Evolutionary conservation across 352 stramenopile species (phyloP), one percentile per base, ranked within the genome.

Genomic region (Phytophthora chlamydospora): DNA sequence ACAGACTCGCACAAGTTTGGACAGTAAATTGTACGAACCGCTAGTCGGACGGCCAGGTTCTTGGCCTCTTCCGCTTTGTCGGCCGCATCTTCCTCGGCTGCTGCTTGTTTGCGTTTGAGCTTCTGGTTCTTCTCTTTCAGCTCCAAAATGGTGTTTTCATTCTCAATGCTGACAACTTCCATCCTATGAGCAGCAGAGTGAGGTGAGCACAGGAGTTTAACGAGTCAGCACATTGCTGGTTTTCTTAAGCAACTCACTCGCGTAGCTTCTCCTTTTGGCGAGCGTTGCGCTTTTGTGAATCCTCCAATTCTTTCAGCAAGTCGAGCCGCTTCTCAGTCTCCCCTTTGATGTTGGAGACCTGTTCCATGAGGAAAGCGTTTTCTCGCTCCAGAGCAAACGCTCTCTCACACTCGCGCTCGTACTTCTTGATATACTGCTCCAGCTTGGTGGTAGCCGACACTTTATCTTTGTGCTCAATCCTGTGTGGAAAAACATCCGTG

Each of bases 401-500:
- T 45, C 73, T 64, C 58, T 90, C 83, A 34, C 83, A 89, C 53
- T 91, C 83, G 33, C 84, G 77, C 54, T 94, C 81, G 44, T 92
- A 90, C 46, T 91, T 93, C 51, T 90, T 88, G 52, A 90, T 76
- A 47, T 89, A 91, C 59, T 93, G 85, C 42, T 92, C 80, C 19
- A 93, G 65, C 49, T 88, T 88, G 7, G 75, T 90, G 1, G 68
- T 69, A 3, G 76, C 73, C 4, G 77, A 76, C 16, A 93, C 63
- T 53, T 83, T 87, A 45, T 92, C 83, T 55, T 90, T 91, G 62
- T 91, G 73, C 51, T 87, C 75, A 17, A 81, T 58, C 47, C 74
- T 86, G 47, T 44, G 24, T 39, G 34, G 34, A 2, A 29, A 55
- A n/a, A 29, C 10, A 44, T 3, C 43, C 41, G 6, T 21, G 29